phyloP scores from a whole-genome alignment of 768 basidiomycete genomes.

The Candolleomyces eurysporus region DNA sequence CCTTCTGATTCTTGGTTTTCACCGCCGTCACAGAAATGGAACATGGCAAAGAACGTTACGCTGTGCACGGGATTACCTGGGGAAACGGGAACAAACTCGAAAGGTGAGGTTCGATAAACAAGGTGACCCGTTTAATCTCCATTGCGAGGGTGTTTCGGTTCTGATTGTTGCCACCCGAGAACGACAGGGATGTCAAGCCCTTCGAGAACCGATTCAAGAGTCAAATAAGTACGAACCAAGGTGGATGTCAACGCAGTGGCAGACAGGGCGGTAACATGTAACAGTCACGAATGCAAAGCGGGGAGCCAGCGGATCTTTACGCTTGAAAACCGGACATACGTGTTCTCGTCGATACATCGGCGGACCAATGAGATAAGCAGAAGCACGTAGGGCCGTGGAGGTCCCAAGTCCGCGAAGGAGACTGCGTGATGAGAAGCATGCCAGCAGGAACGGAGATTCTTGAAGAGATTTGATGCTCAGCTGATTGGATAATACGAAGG shows the following conservation, averaged over 20 bases:
- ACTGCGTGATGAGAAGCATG: neutral
- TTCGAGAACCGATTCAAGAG: neutral
- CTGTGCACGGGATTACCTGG: neutral
- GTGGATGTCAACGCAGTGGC: neutral
- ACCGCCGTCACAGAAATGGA: neutral
- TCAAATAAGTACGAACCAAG: neutral
- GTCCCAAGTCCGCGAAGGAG: neutral
- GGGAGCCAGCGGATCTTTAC: constrained; percentile 1
- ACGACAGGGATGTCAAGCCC: neutral
- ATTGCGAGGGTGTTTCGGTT: neutral
- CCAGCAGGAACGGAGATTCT: neutral
- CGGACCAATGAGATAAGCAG: constrained; percentile 1
- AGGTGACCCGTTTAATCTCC: constrained; percentile 7
- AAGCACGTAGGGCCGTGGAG: neutral
- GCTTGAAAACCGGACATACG: constrained; percentile 7
- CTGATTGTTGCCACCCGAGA: constrained; percentile 9
- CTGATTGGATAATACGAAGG: constrained; percentile 5
- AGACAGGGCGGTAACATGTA: neutral
- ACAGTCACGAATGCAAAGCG: neutral
- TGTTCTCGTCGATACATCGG: neutral
- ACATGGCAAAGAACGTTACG: neutral
- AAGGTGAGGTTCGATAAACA: neutral
- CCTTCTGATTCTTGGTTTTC: neutral
- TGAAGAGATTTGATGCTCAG: neutral
- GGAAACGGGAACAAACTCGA: neutral